phyloP scores from a whole-genome alignment of 1,284 basidiomycete species.

The Trametes versicolor region DNA sequence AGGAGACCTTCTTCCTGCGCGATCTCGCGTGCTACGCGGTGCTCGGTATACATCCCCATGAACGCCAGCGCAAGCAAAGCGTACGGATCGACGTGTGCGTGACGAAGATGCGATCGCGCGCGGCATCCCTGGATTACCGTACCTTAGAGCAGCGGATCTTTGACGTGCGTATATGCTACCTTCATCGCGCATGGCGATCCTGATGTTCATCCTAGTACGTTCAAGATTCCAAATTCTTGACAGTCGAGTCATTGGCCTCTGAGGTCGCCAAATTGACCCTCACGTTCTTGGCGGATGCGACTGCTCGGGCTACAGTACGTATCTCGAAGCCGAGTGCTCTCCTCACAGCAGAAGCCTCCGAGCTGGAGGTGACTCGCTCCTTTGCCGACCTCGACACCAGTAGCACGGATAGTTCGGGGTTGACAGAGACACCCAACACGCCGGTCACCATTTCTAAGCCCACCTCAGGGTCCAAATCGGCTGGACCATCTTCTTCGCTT shows the following conservation, averaged over 20 bases:
- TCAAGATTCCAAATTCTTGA: slow-evolving; percentile 64
- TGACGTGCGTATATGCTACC: slow-evolving; percentile 47
- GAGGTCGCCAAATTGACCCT: slow-evolving; percentile 61
- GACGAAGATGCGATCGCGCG: slow-evolving; percentile 33
- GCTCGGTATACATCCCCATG: slow-evolving; percentile 80
- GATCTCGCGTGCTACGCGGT: slow-evolving; percentile 68
- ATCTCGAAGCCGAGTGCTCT: slow-evolving; percentile 83
- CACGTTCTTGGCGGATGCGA: slow-evolving; percentile 30
- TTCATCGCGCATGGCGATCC: slow-evolving; percentile 3
- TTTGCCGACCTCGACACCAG: slow-evolving; percentile 45
- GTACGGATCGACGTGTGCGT: slow-evolving; percentile 67
- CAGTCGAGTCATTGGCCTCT: slow-evolving; percentile 80
- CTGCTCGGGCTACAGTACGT: slow-evolving; percentile 61
- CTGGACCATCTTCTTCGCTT: not conserved
- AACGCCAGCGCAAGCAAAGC: slow-evolving; percentile 74
- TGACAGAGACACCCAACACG: not conserved
- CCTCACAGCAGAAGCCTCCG: slow-evolving; percentile 71
- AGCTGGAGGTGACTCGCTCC: slow-evolving; percentile 66
- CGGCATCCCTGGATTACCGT: slow-evolving; percentile 50
- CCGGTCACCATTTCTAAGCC: not conserved
- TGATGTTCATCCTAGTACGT: slow-evolving; percentile 47
- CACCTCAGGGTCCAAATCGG: not conserved
- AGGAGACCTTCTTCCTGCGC: slow-evolving; percentile 53
- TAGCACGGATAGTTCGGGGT: not conserved
- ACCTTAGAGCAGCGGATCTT: slow-evolving; percentile 50